phyloP scores from a whole-genome alignment of 2,329 filamentous ascomycete species.

The Didymella pinodella region DNA sequence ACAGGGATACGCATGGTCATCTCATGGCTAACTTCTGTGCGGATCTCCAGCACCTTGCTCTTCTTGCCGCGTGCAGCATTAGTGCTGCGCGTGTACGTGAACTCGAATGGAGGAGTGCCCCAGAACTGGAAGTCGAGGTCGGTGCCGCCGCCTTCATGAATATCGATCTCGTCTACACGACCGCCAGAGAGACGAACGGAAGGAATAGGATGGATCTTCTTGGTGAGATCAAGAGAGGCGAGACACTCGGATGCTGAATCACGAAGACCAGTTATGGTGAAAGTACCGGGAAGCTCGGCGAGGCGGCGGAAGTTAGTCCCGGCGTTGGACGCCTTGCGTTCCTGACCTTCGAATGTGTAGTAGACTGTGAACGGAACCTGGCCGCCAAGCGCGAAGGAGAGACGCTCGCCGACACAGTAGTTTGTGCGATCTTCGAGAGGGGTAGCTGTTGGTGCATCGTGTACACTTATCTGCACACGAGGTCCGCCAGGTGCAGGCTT shows the following conservation, averaged over 20 bases:
- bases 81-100: slow-evolving; percentile 91
- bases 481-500: slow-evolving; percentile 71
- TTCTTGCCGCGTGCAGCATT: slow-evolving; percentile 73
- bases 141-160: slow-evolving; percentile 94
- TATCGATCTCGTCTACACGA: slow-evolving; percentile 81
- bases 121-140: slow-evolving; percentile 95
- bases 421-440: slow-evolving; percentile 83
- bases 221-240: slow-evolving; percentile 77
- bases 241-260: slow-evolving; percentile 91
- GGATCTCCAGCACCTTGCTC: slow-evolving; percentile 80
- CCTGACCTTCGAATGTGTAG: slow-evolving; percentile 84
- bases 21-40: slow-evolving; percentile 84
- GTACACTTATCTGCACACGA: slow-evolving; percentile 88
- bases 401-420: slow-evolving; percentile 94
- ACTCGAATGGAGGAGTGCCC: slow-evolving; percentile 95
- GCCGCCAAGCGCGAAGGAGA: slow-evolving; percentile 90
- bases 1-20: slow-evolving; percentile 82
- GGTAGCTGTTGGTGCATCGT: slow-evolving; percentile 90
- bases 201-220: slow-evolving; percentile 89
- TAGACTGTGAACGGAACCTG: slow-evolving; percentile 91
- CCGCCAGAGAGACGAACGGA: slow-evolving; percentile 91
- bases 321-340: slow-evolving; percentile 78
- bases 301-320: slow-evolving; percentile 91
- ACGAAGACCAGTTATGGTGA: slow-evolving; percentile 84
- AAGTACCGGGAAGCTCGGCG: slow-evolving; percentile 87